Evolutionary conservation across 345 rosid genomes (phyloP).

Genomic region (Melaleuca quinquenervia): DNA sequence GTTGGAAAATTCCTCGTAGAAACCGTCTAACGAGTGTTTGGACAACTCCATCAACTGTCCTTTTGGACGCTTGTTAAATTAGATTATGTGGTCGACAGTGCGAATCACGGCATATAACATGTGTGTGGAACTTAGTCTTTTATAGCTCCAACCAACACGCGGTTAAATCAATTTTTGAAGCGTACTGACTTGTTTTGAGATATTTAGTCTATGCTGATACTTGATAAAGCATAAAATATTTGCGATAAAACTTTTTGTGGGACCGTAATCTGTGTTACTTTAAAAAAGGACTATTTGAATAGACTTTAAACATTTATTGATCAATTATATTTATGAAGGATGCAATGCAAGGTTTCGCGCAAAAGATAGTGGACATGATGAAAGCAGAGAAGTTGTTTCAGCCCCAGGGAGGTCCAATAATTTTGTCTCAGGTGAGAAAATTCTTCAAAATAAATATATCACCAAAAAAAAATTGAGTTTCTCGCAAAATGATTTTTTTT

Average conservation of each 20-base stretch:
- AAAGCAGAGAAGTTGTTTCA: constrained; percentile 24
- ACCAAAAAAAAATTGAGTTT: neutral
- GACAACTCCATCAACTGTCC: neutral
- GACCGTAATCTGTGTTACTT: neutral
- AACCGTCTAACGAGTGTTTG: neutral
- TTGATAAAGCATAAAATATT: neutral
- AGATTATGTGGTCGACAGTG: neutral
- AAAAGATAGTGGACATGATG: constrained; percentile 30
- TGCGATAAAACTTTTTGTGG: neutral
- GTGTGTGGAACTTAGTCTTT: neutral
- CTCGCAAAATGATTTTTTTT: neutral
- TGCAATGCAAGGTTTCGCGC: constrained; percentile 32
- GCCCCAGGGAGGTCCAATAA: constrained; percentile 36
- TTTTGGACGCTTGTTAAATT: neutral
- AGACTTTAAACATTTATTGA: neutral
- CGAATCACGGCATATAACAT: neutral
- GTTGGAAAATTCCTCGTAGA: neutral
- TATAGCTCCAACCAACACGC: neutral
- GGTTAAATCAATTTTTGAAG: neutral
- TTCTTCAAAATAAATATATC: neutral
- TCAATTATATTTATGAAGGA: constrained; percentile 8
- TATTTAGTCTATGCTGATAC: no score
- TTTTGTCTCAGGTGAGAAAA: constrained; percentile 25
- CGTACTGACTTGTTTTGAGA: neutral
- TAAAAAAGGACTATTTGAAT: neutral